Evolutionary conservation across 1,284 basidiomycete genomes (phyloP), one percentile per base, ranked within the genome.

Genomic region (Austropuccinia psidii): DNA sequence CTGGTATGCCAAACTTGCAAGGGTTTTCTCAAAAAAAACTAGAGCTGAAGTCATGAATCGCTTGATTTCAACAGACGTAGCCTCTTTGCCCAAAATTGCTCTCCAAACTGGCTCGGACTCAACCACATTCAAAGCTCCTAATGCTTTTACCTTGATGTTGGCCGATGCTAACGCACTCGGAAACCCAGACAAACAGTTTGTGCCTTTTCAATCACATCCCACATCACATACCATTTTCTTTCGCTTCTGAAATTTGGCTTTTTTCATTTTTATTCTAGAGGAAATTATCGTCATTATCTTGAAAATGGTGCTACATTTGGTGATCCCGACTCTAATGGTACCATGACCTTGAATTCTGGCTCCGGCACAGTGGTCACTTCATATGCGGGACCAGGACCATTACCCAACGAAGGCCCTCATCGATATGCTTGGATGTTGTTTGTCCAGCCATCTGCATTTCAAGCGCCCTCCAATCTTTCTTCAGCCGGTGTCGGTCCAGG

Each of bases 391-490:
- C 67, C 67, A 1, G 67, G 54, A 6, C 67, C 67, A 6, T 24
- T 60, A 11, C 55, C 24, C 7, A 70, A 70, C 55, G 43, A 37
- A 13, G 67, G 67, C n/a, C 33, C 35, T 11, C 67, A 70, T 35
- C 41, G 67, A 19, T 70, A 70, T 55, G 67, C 58, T 21, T 72
- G 69, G 57, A 9, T 72, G 31, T 39, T 72, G 27, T 72, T 61
- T 33, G 43, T 15, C 15, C 58, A 61, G 47, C 49, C 58, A 0
- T 27, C 45, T 17, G 45, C 21, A 24, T 72, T 72, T 21, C 11
- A 35, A 15, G 69, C 69, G 9, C 58, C 58, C 6, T 45, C 47
- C 1, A 61, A 72, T 47, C 35, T 72, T 11, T 62, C 69, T 27
- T 1, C 58, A 1, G 43, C 49, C 24, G 35, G 47, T 2, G 35